Base-by-base conservation (phyloP, 1,284 basidiomycete genomes). In the Rhizoctonia solani region DNA sequence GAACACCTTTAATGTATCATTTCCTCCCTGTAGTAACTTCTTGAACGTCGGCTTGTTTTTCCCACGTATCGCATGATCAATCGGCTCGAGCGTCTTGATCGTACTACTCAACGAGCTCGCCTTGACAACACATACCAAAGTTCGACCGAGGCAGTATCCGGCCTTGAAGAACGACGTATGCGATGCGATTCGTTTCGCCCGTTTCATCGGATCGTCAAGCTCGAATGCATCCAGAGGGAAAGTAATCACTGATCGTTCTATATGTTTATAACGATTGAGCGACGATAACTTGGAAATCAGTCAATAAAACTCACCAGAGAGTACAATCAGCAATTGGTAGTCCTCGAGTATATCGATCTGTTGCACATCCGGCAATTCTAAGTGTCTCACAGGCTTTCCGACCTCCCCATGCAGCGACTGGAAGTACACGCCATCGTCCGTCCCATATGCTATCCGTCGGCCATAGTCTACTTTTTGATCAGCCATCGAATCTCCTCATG, bases 111-210 rank as follows among this genome's bases (percentile, higher is more conserved):
- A 81, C 55, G 94, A 91, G 70, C 88, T 93, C 4, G 93, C 92
- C 79, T 99, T 99, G 76, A 99, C 96, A 49, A 99, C 92, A 74
- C 97, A 99, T 30, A 99, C 94, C 4, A 99, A 84, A n/a, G 93
- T 94, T 70, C 91, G 87, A 14, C 93, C 93, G 25, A 99, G 82
- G 76, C 96, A 99, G 54, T 90, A 85, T 0, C 97, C 97, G 8
- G 92, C 90, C 77, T 98, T 98, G 87, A 99, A 99, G 80, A 99
- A 99, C 3, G 92, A 91, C 0, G 95, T 98, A 77, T 98, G 95
- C 0, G 93, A 92, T 0, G 95, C 93, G 74, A 99, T 95, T 67
- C 95, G 87, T 76, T 98, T 95, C 6, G 94, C 95, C 4, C 95
- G 88, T 77, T 95, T 97, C 67, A 98, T 80, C 0, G 97, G 94